These are phyloP conservation scores for Fraxinus excelsior DNA, from an alignment of 257 asterid genomes.

Conservation along the genomic window DNA sequence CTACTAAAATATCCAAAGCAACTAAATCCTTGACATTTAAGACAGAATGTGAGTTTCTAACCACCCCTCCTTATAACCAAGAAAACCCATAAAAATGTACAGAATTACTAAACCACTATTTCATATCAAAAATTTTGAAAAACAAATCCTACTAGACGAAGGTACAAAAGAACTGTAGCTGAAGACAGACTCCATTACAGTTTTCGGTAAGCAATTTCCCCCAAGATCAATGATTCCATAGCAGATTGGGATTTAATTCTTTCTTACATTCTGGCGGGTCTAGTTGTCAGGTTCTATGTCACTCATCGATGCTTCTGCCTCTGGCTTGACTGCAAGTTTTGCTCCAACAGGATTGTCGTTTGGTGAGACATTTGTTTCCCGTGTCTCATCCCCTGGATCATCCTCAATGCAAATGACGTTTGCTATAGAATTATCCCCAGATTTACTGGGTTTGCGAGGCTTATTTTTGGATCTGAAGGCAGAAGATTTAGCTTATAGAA, in stretches of 20 bases:
- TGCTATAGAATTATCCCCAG: conserved; percentile 26
- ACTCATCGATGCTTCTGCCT: conserved; percentile 17
- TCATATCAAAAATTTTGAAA: not conserved
- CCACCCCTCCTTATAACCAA: not conserved
- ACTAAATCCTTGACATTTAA: no score
- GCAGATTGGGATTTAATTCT: not conserved
- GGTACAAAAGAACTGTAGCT: not conserved
- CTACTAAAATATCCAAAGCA: no score
- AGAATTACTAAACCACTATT: not conserved
- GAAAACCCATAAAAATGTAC: not conserved
- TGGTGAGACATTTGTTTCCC: conserved; percentile 10
- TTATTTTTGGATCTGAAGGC: conserved; percentile 33
- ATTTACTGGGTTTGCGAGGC: conserved; percentile 1
- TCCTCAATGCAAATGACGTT: conserved; percentile 1
- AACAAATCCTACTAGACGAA: not conserved
- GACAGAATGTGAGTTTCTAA: no score
- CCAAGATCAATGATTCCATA: not conserved
- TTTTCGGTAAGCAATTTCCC: no score
- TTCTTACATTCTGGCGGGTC: conserved; percentile 3
- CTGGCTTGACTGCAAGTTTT: conserved; percentile 22
- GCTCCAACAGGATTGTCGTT: conserved; percentile 8
- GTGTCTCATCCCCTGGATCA: conserved; percentile 7
- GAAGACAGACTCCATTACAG: no score
- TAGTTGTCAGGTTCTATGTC: conserved; percentile 9
- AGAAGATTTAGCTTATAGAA: conserved; percentile 13